Evolutionary conservation across 2,329 filamentous ascomycete species (phyloP), one percentile per base, ranked within the genome.

Genomic region (Microdochium paspali): DNA sequence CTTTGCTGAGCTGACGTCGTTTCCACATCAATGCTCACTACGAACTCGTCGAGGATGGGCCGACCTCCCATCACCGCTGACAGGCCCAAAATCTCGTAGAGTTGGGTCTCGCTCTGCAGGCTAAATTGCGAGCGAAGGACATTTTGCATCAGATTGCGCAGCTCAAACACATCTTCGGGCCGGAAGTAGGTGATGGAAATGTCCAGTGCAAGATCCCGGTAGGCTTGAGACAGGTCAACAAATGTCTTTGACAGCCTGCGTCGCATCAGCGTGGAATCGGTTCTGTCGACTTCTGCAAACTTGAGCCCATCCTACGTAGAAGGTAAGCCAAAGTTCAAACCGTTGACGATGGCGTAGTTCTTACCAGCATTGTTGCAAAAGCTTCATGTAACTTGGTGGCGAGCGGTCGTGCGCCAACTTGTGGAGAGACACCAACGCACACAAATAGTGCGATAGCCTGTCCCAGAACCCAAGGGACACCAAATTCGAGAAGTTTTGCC

Each of bases 191-290:
- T 78, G 3, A 80, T 60, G 1, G 76, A 75, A n/a, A 79, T 67
- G 47, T 80, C 77, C 46, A 79, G 68, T 12, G 69, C 67, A 49
- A 81, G 68, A 53, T 82, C 78, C 57, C 77, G 68, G 50, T 77
- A 72, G 2, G 72, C 72, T 51, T 76, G 67, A 13, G 77, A 79
- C 47, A 81, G 64, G 48, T 76, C 70, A 49, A 80, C 74, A 49
- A 79, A 79, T 1, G 71, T 68, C 50, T 68, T 69, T 4, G 71
- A 68, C 18, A 82, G 61, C 31, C 67, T 64, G 40, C 72, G 66
- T 26, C 72, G 68, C 51, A 64, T 58, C 31, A 51, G 56, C 10
- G 61, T 50, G 13, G 58, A 60, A 48, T 69, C 60, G 42, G 58
- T 44, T 24, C 63, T n/a, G n/a, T n/a, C n/a, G n/a, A n/a, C n/a